Conservation (phyloP, 225 moss, liverwort and hornwort genomes). For the Asterella californica region DNA sequence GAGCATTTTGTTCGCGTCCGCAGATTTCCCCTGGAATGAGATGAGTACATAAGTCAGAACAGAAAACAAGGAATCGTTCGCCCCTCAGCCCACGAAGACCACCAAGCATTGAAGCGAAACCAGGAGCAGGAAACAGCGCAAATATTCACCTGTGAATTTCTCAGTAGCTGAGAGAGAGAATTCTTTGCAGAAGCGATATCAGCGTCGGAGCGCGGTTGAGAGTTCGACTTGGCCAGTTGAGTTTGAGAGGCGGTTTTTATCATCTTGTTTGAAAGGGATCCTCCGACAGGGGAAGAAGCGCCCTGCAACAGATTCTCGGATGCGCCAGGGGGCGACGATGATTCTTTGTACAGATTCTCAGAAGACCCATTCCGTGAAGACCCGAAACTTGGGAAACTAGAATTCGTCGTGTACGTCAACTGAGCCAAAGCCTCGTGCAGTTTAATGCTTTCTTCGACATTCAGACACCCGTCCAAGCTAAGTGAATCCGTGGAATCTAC, state of each 20-base stretch:
- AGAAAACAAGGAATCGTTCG: background rate
- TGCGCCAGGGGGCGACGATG: background rate
- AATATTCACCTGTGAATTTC: conserved; percentile 11
- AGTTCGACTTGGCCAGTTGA: background rate
- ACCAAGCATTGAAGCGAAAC: background rate
- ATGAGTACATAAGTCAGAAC: background rate
- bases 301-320: conserved; percentile 1
- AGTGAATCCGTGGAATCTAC: background rate
- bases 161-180: conserved; percentile 13
- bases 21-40: conserved; percentile 1
- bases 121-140: background rate
- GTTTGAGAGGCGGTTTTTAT: background rate
- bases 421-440: conserved; percentile 18
- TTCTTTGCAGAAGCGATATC: conserved; percentile 14
- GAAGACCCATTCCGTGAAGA: background rate
- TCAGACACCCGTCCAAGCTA: conserved; percentile 19
- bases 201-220: background rate
- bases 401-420: background rate
- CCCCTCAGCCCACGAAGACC: background rate
- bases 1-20: conserved; percentile 12
- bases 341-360: conserved; percentile 10
- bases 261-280: background rate
- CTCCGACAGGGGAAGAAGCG: conserved; percentile 3
- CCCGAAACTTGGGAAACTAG: background rate
- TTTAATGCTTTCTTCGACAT: conserved; percentile 26